Conservation (phyloP, 2,329 filamentous ascomycete genomes). For the Sodiomyces alkalinus region DNA sequence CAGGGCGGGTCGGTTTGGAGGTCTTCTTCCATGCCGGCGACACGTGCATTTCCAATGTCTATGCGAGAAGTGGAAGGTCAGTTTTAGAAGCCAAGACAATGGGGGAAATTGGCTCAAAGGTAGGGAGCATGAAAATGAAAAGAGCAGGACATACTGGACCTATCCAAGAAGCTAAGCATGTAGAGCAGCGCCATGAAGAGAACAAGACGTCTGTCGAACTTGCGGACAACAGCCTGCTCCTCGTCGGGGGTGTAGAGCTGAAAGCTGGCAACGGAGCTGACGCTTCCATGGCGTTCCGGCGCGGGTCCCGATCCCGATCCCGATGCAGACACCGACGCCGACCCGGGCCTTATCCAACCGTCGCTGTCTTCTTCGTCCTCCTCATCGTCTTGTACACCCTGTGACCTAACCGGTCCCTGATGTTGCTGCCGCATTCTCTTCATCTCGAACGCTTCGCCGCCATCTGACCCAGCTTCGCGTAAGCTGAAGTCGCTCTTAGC, state of each 20-base stretch:
- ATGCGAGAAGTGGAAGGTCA: too few species aligned
- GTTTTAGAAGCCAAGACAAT: neutral
- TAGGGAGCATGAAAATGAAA: neutral
- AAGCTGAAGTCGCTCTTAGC: too few species aligned
- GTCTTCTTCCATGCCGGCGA: constrained; percentile 48
- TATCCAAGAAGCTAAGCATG: constrained; percentile 71
- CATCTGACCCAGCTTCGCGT: constrained; percentile 12
- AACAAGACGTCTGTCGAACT: constrained; percentile 65
- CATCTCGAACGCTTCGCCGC: constrained; percentile 19
- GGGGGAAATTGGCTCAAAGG: neutral
- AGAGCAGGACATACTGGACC: constrained; percentile 60
- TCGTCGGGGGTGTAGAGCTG: constrained; percentile 47
- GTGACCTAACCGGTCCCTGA: too few species aligned
- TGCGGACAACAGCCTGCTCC: constrained; percentile 53
- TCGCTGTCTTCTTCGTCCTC: constrained; percentile 6
- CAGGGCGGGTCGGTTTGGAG: constrained; percentile 32
- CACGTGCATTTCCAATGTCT: constrained; percentile 49
- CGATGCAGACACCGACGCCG: too few species aligned
- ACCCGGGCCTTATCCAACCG: constrained; percentile 7
- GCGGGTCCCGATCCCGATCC: too few species aligned
- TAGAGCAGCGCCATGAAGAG: constrained; percentile 72
- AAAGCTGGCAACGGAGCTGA: constrained; percentile 19
- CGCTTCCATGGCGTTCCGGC: constrained; percentile 11
- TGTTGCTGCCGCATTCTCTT: constrained; percentile 3
- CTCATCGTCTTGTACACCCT: constrained; percentile 5